Percentiles rank a stretch among this genome's conserved stretches.
Evolutionary conservation across 495 filamentous ascomycete species (phyloP).

Genomic region (Aspergillus kassunensis): DNA sequence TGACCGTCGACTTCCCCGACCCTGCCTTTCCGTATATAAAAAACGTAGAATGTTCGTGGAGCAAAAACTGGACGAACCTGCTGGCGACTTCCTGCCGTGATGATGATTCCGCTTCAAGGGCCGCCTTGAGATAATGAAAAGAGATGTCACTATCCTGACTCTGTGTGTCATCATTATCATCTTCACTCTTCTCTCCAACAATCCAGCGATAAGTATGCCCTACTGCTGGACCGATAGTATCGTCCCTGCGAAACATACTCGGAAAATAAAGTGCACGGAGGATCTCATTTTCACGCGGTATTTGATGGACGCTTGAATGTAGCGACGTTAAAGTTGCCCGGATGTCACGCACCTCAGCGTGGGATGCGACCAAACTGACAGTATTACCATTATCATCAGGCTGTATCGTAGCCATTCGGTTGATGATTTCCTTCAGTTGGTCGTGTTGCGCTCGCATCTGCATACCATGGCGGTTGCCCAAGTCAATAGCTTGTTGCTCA

Average conservation of each 20-base stretch:
- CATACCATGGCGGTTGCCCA: background rate
- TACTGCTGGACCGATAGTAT: background rate
- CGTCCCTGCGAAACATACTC: background rate
- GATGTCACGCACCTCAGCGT: background rate
- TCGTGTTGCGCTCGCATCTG: background rate
- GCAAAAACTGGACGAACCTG: background rate
- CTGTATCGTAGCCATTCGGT: background rate
- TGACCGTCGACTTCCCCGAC: slow-evolving; percentile 42
- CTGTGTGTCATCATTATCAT: too few species aligned
- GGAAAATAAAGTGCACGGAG: background rate
- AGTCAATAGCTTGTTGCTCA: background rate
- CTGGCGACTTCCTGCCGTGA: background rate
- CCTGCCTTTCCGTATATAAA: slow-evolving; percentile 46
- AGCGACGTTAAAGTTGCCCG: background rate
- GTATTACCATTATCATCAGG: too few species aligned
- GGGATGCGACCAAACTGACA: too few species aligned
- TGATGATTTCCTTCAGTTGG: background rate
- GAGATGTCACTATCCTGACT: too few species aligned
- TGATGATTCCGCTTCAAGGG: background rate
- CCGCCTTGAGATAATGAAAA: too few species aligned
- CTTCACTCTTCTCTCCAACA: too few species aligned
- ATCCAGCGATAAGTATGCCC: background rate
- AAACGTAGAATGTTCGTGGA: background rate
- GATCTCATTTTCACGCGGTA: background rate
- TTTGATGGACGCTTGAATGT: background rate